A percentile compares a stretch with the other conserved stretches of the same genome.
These are phyloP conservation scores for Pseudogymnoascus sp. DNA, from an alignment of 2,329 filamentous ascomycete genomes.

Conservation along the genomic window DNA sequence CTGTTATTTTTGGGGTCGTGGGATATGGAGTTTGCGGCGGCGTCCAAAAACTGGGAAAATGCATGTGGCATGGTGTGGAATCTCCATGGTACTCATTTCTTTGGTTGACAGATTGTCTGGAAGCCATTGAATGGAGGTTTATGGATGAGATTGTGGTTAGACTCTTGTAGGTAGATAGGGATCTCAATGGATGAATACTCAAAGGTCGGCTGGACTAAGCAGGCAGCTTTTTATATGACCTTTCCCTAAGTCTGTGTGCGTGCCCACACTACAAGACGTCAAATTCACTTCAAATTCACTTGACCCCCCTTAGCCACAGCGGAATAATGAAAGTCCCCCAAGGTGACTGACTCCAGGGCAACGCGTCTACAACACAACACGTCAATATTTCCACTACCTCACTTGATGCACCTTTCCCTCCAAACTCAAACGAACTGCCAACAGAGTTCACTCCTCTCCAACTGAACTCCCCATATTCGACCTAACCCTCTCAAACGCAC, in stretches of 20 bases:
- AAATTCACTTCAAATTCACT: not conserved
- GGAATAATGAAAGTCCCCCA: not conserved
- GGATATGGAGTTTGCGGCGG: not conserved
- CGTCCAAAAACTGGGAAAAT: not conserved
- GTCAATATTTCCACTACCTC: not conserved
- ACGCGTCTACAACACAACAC: not conserved
- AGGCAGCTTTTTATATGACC: not conserved
- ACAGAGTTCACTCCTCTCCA: not conserved
- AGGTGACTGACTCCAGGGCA: not conserved
- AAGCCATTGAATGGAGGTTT: not conserved
- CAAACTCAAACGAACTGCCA: not conserved
- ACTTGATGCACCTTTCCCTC: not conserved
- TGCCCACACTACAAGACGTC: not conserved
- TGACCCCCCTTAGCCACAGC: not conserved
- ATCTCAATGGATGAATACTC: not conserved
- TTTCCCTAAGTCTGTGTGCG: not conserved
- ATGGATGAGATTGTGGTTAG: not conserved
- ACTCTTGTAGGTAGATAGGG: not conserved
- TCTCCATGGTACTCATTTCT: not conserved
- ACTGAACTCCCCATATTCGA: not conserved
- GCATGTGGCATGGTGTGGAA: not conserved
- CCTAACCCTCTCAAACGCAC: not conserved
- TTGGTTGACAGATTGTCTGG: not conserved
- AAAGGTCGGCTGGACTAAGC: not conserved
- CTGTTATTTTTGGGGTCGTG: not conserved